Evolutionary conservation across 306 rosid species (phyloP), one percentile per base, ranked within the genome.

Genomic region (Quercus mongolica): DNA sequence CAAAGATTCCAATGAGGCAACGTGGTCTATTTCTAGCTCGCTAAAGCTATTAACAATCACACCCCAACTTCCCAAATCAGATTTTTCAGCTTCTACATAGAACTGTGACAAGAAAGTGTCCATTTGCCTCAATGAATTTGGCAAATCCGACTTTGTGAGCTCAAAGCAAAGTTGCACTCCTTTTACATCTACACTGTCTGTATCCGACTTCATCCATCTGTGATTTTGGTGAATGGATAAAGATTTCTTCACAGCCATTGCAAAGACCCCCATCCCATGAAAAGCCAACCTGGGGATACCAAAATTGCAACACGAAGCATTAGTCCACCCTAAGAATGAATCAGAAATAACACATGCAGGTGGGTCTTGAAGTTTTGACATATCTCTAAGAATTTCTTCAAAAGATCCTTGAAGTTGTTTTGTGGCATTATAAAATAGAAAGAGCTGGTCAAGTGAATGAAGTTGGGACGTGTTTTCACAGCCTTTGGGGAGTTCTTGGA

Each of bases 341-440:
- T 86, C 87, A 1, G 85, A 79, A 33, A 86, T 33, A 14, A 83
- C 80, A 33, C 86, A 86, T 1, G 62, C 3, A 4, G 89, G 86
- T 2, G 33, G 77, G n/a, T 79, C 56, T 1, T 35, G 38, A 41
- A 49, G 38, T 49, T 54, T 21, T 4, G 4, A 38, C 86, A 86
- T 76, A 2, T 57, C 61, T 54, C n/a, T 51, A 0, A 86, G 71
- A 41, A 49, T 18, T 52, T 64, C 75, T 33, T 79, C 78, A 30
- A 83, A 83, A 5, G 85, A 83, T 12, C 23, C 38, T 38, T 28
- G 71, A 57, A 82, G 85, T 25, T 58, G 75, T 9, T 33, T 33
- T 31, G 71, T 65, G 33, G 71, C 71, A 0, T 1, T 0, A 33
- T 3, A 21, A 46, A 65, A 65, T 19, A n/a, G 71, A 20, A 65